Evolutionary conservation across 1,284 basidiomycete genomes (phyloP).

Genomic region (Pholiota adiposa): DNA sequence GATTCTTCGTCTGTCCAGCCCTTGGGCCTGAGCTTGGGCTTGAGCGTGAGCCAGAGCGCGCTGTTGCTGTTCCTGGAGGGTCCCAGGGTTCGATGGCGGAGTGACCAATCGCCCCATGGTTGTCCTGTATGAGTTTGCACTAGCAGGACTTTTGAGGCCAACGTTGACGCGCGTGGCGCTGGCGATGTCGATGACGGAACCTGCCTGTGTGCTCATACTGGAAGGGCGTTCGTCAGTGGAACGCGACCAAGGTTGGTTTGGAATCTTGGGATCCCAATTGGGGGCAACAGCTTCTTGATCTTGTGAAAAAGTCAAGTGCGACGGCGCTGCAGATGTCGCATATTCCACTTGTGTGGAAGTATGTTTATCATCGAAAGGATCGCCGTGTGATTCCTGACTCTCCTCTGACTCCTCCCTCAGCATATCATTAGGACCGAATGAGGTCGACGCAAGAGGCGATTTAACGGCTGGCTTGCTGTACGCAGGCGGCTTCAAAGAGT

Average conservation of each 20-base stretch:
- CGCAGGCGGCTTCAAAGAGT: conserved; percentile 43
- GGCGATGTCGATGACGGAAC: conserved; percentile 63
- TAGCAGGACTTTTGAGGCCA: conserved; percentile 44
- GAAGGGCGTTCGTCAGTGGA: conserved; percentile 49
- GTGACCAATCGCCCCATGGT: conserved; percentile 64
- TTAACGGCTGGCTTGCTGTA: conserved; percentile 46
- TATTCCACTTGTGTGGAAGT: conserved; percentile 43
- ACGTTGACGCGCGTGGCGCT: conserved; percentile 69
- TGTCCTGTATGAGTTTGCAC: conserved; percentile 50
- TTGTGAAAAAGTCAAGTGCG: conserved; percentile 44
- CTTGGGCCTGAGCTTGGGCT: conserved; percentile 60
- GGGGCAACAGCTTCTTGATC: conserved; percentile 31
- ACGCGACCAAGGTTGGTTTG: conserved; percentile 45
- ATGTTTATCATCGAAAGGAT: conserved; percentile 73
- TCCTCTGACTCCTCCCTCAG: conserved; percentile 54
- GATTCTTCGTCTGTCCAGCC: conserved; percentile 47
- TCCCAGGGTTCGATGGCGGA: conserved; percentile 39
- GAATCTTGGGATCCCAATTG: conserved; percentile 41
- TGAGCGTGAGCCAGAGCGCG: conserved; percentile 58
- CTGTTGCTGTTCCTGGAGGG: conserved; percentile 66
- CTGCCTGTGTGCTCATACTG: conserved; percentile 66
- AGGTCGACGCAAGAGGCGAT: conserved; percentile 71
- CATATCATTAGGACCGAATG: conserved; percentile 74
- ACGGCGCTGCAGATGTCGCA: conserved; percentile 42
- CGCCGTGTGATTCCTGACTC: conserved; percentile 34